Percentiles rank a stretch among this genome's conserved stretches.
These are phyloP conservation scores for Cyberlindnera veronae DNA, from an alignment of 805 yeast species.

Conservation along the genomic window DNA sequence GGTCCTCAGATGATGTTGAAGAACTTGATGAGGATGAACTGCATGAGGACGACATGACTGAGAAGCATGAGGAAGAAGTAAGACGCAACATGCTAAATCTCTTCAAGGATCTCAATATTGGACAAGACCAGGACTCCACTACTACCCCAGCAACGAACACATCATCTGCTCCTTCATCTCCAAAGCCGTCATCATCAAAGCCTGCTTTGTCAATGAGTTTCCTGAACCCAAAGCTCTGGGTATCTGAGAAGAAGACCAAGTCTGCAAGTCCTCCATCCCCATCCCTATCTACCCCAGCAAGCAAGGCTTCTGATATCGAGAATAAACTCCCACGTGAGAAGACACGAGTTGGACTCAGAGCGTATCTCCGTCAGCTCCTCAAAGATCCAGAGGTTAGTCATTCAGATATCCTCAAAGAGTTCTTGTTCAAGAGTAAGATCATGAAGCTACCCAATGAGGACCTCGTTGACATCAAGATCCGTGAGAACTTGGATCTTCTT, in stretches of 20 bases:
- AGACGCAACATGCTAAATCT: conserved; percentile 18
- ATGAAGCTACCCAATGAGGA: conserved; percentile 40
- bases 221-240: conserved; percentile 5
- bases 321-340: conserved; percentile 61
- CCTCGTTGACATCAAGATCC: conserved; percentile 48
- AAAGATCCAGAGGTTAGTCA: conserved; percentile 53
- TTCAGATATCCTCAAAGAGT: conserved; percentile 48
- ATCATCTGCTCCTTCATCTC: conserved; percentile 5
- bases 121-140: conserved; percentile 6
- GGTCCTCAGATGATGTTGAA: conserved; percentile 18
- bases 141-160: conserved; percentile 1
- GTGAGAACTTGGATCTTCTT: conserved; percentile 61
- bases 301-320: conserved; percentile 6
- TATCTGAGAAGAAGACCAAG: conserved; percentile 1
- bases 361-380: conserved; percentile 56
- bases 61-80: conserved; percentile 20
- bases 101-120: conserved; percentile 18
- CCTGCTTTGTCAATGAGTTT: conserved; percentile 1
- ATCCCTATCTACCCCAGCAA: not conserved
- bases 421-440: conserved; percentile 44
- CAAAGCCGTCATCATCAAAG: conserved; percentile 3
- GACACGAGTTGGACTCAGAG: conserved; percentile 71
- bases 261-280: not conserved
- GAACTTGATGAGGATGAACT: conserved; percentile 20
- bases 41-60: conserved; percentile 20